Conservation (phyloP, 2,329 filamentous ascomycete genomes). For the Colletotrichum acutatum region DNA sequence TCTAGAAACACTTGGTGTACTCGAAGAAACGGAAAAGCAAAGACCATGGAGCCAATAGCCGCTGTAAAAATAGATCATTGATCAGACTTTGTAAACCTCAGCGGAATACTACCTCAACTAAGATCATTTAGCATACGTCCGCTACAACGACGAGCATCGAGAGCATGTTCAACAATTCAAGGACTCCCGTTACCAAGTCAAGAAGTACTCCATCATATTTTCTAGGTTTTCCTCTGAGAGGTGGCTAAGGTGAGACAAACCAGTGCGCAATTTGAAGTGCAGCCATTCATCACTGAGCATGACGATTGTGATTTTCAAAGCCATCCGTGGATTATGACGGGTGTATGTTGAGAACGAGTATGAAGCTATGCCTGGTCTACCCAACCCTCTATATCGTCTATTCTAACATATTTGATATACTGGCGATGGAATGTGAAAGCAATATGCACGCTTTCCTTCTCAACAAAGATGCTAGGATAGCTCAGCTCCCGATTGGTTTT, state of each 20-base stretch:
- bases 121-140: too few relatives aligned
- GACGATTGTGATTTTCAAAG: too few relatives aligned
- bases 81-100: background rate
- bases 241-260: too few relatives aligned
- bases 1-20: constrained; percentile 50
- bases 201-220: too few relatives aligned
- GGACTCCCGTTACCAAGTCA: too few relatives aligned
- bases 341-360: background rate
- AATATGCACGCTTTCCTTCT: constrained; percentile 46
- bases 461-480: constrained; percentile 53
- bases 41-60: constrained; percentile 21
- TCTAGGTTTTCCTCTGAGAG: too few relatives aligned
- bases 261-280: too few relatives aligned
- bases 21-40: constrained; percentile 47
- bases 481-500: constrained; percentile 55
- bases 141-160: too few relatives aligned
- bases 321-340: background rate
- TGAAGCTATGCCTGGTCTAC: constrained; percentile 13
- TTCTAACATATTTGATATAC: constrained; percentile 51
- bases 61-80: background rate
- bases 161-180: too few relatives aligned
- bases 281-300: too few relatives aligned
- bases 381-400: constrained; percentile 43
- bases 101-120: background rate
- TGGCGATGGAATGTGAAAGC: constrained; percentile 56